These are phyloP conservation scores for Gilbertella persicaria DNA, from an alignment of 371 early-diverging fungal genomes.

Conservation along the genomic window DNA sequence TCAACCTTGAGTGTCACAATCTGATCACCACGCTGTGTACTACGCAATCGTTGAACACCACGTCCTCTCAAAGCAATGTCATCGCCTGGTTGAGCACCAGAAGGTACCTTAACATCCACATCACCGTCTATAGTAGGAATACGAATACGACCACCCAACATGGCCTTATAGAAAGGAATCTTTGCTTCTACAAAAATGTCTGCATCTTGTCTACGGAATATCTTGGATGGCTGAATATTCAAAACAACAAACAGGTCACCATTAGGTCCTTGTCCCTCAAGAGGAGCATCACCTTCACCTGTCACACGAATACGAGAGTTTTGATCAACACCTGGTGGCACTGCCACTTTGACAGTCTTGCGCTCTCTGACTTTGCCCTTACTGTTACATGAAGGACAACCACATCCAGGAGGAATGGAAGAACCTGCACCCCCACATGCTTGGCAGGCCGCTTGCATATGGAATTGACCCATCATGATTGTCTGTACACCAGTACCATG, in stretches of 20 bases:
- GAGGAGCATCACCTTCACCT: conserved; percentile 86
- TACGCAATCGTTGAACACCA: conserved; percentile 67
- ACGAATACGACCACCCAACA: conserved; percentile 82
- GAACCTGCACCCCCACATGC: conserved; percentile 86
- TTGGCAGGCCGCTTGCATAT: conserved; percentile 80
- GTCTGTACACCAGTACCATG: conserved; percentile 84
- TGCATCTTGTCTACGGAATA: conserved; percentile 78
- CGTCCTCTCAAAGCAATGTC: conserved; percentile 70
- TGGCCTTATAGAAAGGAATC: conserved; percentile 82
- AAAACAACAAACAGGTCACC: conserved; percentile 81
- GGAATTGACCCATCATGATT: conserved; percentile 81
- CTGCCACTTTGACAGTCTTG: conserved; percentile 70
- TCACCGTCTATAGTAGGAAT: conserved; percentile 93
- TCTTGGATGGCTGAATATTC: conserved; percentile 53
- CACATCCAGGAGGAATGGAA: conserved; percentile 62
- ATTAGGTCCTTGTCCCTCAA: conserved; percentile 66
- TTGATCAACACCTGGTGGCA: conserved; percentile 78
- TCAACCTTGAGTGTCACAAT: conserved; percentile 77
- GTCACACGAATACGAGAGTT: conserved; percentile 65
- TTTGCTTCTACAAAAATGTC: conserved; percentile 74
- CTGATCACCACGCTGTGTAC: conserved; percentile 77
- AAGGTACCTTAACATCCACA: conserved; percentile 81
- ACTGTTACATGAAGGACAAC: conserved; percentile 82
- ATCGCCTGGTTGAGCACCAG: conserved; percentile 88
- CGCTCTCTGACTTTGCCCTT: conserved; percentile 73